Base-by-base conservation (phyloP, 148 eudicot species). In the Bassia scoparia region DNA sequence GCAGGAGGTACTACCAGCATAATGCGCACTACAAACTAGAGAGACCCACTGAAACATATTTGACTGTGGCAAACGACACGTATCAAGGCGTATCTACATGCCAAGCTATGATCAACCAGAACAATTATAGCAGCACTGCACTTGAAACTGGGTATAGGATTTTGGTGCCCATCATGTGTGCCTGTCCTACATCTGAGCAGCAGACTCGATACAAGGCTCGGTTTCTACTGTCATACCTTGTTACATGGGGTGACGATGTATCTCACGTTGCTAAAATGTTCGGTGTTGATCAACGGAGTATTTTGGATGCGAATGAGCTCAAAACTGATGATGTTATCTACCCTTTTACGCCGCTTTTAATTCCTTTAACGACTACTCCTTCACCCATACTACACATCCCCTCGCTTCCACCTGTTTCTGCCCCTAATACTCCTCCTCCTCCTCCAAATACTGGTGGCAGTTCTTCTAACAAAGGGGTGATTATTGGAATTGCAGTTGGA, bases 81-180 rank as follows among this genome's bases (percentile, higher is more conserved):
- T 92, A 75, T 71, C 78, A 87, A 60, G 90, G 89, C 1, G 78
- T 90, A 9, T 67, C 87, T 17, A 88, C 93, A 4, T 92, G 96
- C 66, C 93, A 88, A 67, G 77, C 92, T 20, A 41, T 86, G 81
- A 78, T 71, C 1, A 75, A 81, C 17, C 87, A 85, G 73, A 92
- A 92, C 62, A 29, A 72, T 14, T 13, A 66, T 20, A 38, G 1
- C 12, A 55, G 61, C 1, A 16, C 37, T 2, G 35, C 76, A 1
- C 67, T 89, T 33, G 0, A 0, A 0, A 61, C 23, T 26, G 80
- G 83, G 0, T 43, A 75, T 61, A 44, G 70, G 0, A 4, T 92
- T 7, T 4, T 26, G 53, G 89, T 88, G 5, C 98, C 98, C 0
- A 35, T 88, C 43, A 81, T 84, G 80, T 90, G 98, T 61, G 98